These are phyloP conservation scores for Paecilomyces sp. DNA, from an alignment of 2,329 filamentous ascomycete species.

Conservation along the genomic window DNA sequence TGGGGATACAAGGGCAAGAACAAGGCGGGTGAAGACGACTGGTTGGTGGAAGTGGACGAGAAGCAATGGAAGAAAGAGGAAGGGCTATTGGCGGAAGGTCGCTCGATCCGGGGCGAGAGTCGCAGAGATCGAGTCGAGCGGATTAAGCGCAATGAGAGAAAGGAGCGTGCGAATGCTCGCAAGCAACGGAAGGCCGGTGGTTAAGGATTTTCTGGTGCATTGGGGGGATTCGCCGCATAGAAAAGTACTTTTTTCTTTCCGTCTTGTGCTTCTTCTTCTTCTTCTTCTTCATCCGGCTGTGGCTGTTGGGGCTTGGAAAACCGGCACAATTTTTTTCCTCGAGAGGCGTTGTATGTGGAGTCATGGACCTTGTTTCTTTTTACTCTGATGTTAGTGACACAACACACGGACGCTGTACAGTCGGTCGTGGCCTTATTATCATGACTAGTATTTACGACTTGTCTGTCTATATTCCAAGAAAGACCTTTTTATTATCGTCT, in stretches of 20 bases:
- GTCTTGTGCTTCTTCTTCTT: no score
- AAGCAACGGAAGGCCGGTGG: conserved; percentile 31
- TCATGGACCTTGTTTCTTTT: neutral
- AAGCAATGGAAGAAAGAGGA: conserved; percentile 64
- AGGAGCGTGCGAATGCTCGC: conserved; percentile 60
- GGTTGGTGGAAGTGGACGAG: conserved; percentile 87
- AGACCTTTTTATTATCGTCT: neutral
- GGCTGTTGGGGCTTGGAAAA: neutral
- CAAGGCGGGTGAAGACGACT: conserved; percentile 74
- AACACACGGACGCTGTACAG: neutral
- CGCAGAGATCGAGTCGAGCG: conserved; percentile 62
- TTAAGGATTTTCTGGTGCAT: neutral
- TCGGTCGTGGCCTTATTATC: neutral
- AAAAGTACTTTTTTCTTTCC: neutral
- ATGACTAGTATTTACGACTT: neutral
- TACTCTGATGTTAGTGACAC: no score
- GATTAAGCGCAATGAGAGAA: conserved; percentile 56
- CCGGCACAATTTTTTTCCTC: neutral
- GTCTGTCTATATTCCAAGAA: neutral
- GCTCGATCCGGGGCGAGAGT: conserved; percentile 60
- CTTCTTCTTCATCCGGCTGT: neutral
- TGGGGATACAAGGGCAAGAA: conserved; percentile 94
- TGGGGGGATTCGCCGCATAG: neutral
- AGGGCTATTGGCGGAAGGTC: conserved; percentile 45
- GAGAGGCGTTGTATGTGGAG: neutral